Base-by-base conservation (phyloP, 192 early-diverging fungal species). In the Entomortierella chlamydospora region DNA sequence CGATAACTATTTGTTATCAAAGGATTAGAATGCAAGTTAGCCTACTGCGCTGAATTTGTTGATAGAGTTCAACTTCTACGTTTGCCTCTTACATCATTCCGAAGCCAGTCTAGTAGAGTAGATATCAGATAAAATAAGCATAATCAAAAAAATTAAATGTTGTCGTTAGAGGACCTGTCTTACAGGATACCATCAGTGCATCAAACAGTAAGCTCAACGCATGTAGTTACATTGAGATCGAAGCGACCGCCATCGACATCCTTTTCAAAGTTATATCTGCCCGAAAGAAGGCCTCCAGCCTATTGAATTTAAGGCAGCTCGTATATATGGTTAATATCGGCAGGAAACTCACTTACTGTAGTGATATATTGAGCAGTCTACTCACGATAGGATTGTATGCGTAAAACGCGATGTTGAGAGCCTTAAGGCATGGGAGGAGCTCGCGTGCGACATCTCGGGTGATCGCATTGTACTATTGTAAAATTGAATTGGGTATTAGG, bases 301-400 rank as follows among this genome's bases (percentile, higher is more conserved):
- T 54, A n/a, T 17, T 50, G 18, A 33, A 22, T 7, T 37, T 7
- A 37, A 37, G 10, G 34, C 37, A 59, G 9, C n/a, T 15, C 29
- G 4, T 45, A 61, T 13, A 47, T 2, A 26, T 20, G 26, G 4
- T 22, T 13, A 42, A 41, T 20, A 18, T 42, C 4, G 20, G 2
- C 45, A 18, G 26, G 11, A 54, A 50, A 50, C n/a, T n/a, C n/a
- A n/a, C n/a, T n/a, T n/a, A n/a, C n/a, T n/a, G n/a, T n/a, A 17
- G 47, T 50, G 7, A 50, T 15, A 4, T 15, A 17, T 10, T 37
- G 10, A 37, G 4, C 34, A 22, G 15, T 50, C 47, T 34, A 50
- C 59, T 82, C 68, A 33, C 56, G 20, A 73, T 61, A 18, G 63
- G 63, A 28, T 66, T 73, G 12, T 58, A 73, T 2, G 57, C 72